Evolutionary conservation across 2,329 filamentous ascomycete species (phyloP), one percentile per base, ranked within the genome.

Genomic region (Fusarium citri): DNA sequence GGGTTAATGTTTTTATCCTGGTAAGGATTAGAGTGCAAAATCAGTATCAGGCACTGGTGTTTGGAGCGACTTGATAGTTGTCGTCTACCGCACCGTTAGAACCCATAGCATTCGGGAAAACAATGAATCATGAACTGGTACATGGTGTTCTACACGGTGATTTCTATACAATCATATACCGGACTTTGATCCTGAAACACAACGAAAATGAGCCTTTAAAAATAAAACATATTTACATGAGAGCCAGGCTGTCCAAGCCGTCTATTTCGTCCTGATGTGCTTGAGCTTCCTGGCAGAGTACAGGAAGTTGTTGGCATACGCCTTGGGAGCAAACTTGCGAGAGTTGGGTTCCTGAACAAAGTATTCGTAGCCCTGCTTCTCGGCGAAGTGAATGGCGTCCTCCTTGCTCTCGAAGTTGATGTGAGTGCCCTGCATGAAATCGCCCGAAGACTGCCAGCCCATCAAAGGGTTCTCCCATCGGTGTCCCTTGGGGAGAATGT

Each of bases 291-390:
- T 91, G 15, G 92, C 84, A 68, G 90, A 90, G 84, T 97, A 94
- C 69, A 94, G 79, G 82, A 98, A 99, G 85, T 98, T 97, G 83
- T 97, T 97, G 66, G 96, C 95, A 80, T 99, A 99, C 14, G 93
- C 76, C 89, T 99, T 99, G 66, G 94, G 93, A 18, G 89, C 84
- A 76, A 98, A 91, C 78, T 91, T 92, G 78, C 96, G 90, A 82
- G 89, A 89, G 78, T 98, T 97, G 37, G 96, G 95, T 83, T 98
- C 96, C 85, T 98, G 96, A 25, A 99, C 94, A 80, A 96, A 98
- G 83, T 97, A 99, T 80, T 99, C 95, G 80, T 99, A 99, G 37
- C 97, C 96, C 82, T 99, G 96, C 88, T 98, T 99, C 84, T 98
- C 92, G 25, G 97, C 96, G 78, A 99, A 99, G 63, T 87, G 85